Evolutionary conservation across 2,329 filamentous ascomycete genomes (phyloP), one percentile per base, ranked within the genome.

Genomic region (Aspergillus awamori): DNA sequence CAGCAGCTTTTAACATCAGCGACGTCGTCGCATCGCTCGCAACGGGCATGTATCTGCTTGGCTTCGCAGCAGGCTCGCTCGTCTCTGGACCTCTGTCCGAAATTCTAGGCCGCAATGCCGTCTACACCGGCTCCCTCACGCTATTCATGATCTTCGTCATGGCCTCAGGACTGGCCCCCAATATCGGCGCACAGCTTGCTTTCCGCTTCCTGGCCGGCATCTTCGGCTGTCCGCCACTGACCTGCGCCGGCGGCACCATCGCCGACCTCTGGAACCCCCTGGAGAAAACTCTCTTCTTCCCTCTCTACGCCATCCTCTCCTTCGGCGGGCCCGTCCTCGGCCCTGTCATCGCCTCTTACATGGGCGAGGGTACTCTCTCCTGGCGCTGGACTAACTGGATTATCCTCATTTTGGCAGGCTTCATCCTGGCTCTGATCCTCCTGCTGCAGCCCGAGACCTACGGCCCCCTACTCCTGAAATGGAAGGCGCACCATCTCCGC

Each of bases 371-470:
- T 8, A 64, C 62, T 10, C 59, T 69, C 4, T 65, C 59, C 22
- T 70, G 68, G 68, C 77, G 80, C 28, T 83, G 81, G 80, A 73
- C 73, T 1, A 75, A 79, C 55, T 83, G 81, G 81, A 74, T 79
- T 8, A 76, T 76, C 1, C 65, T 80, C 10, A 76, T 81, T 24
- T 71, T 74, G 6, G 75, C 76, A 5, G 72, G 67, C 2, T 60
- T 71, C 2, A 68, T 76, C 2, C 70, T 80, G 17, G 30, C 72
- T 22, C 17, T 77, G 22, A 71, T 79, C 2, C 58, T 83, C 4
- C 63, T 82, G 2, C 79, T 82, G 64, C 76, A 82, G 24, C 82
- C 81, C 1, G 82, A 85, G 68, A 84, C 82, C 0, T 84, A 82
- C 63, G 69, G 78, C 0, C 81, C 80, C 0, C 67, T 80, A 3